phyloP scores from a whole-genome alignment of 371 early-diverging fungal genomes.

The Syncephalastrum racemosum region DNA sequence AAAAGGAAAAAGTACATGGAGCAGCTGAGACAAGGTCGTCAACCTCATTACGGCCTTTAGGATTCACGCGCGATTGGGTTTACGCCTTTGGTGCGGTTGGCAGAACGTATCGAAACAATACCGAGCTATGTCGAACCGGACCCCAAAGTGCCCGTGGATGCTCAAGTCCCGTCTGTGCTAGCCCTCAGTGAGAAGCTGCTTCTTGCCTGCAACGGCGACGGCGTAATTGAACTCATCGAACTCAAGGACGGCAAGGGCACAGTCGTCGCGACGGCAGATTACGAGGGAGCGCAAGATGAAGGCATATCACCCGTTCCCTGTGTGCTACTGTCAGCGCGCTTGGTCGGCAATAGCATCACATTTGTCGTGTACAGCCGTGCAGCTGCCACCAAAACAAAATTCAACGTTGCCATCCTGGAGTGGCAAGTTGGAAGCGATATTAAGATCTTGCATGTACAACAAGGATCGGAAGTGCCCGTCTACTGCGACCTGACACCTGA shows the following conservation, averaged over 20 bases:
- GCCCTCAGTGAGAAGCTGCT: slow-evolving; percentile 27
- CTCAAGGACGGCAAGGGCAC: slow-evolving; percentile 15
- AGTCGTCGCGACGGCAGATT: slow-evolving; percentile 19
- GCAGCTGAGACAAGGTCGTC: too few relatives aligned
- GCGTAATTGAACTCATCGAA: slow-evolving; percentile 36
- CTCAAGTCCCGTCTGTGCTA: slow-evolving; percentile 36
- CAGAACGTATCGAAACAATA: slow-evolving; percentile 22
- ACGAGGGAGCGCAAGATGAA: slow-evolving; percentile 38
- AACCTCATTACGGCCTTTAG: too few relatives aligned
- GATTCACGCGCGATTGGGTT: neutral
- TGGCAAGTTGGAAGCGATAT: too few relatives aligned
- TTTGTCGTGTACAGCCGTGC: slow-evolving; percentile 41
- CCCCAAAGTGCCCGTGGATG: slow-evolving; percentile 21
- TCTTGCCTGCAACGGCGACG: slow-evolving; percentile 35
- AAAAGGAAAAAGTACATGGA: neutral
- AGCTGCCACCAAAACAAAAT: slow-evolving; percentile 23
- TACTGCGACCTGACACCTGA: slow-evolving; percentile 56
- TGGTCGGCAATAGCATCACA: slow-evolving; percentile 18
- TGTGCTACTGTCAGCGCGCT: slow-evolving; percentile 30
- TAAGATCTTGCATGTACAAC: slow-evolving; percentile 48
- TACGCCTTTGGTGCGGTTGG: slow-evolving; percentile 17
- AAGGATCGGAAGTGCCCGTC: slow-evolving; percentile 64
- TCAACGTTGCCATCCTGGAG: slow-evolving; percentile 47
- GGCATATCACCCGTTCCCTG: slow-evolving; percentile 49
- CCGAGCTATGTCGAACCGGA: slow-evolving; percentile 35